These are phyloP conservation scores for Rhodocollybia butyracea DNA, from an alignment of 768 basidiomycete genomes.

Conservation along the genomic window DNA sequence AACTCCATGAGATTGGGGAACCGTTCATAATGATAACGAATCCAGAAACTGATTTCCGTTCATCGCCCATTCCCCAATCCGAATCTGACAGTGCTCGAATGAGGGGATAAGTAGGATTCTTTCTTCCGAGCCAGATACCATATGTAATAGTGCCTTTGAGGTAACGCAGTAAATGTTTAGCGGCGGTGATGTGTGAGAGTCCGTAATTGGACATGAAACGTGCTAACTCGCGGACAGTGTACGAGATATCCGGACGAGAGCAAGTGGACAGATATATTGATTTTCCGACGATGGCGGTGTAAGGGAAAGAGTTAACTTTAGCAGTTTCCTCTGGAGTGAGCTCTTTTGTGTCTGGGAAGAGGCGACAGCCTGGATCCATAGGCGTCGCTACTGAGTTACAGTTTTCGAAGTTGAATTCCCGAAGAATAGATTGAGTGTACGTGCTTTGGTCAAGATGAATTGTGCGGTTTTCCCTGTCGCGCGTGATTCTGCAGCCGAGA, in stretches of 20 bases:
- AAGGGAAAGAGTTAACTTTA: too few species aligned
- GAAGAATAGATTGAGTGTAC: neutral
- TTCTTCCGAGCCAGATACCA: constrained; percentile 4
- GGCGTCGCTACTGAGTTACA: constrained; percentile 5
- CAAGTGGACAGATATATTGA: too few species aligned
- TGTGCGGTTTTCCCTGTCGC: neutral
- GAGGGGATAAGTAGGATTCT: neutral
- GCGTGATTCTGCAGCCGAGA: neutral
- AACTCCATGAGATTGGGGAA: too few species aligned
- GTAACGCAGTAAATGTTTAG: constrained; percentile 9
- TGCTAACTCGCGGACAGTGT: too few species aligned
- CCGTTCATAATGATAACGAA: too few species aligned
- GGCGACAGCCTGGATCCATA: neutral
- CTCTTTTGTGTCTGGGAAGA: constrained; percentile 5
- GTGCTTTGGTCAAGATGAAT: neutral
- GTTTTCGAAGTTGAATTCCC: neutral
- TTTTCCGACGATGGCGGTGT: too few species aligned
- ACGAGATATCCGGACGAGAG: too few species aligned
- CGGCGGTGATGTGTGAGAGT: neutral
- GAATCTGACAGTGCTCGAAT: constrained; percentile 14
- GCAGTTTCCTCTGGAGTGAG: too few species aligned
- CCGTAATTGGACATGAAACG: too few species aligned
- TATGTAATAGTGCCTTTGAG: neutral
- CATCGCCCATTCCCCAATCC: constrained; percentile 14
- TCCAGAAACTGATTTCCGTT: constrained; percentile 24